Evolutionary conservation across 352 stramenopile genomes (phyloP), one percentile per base, ranked within the genome.

Genomic region (Globisporangium okanoganense): DNA sequence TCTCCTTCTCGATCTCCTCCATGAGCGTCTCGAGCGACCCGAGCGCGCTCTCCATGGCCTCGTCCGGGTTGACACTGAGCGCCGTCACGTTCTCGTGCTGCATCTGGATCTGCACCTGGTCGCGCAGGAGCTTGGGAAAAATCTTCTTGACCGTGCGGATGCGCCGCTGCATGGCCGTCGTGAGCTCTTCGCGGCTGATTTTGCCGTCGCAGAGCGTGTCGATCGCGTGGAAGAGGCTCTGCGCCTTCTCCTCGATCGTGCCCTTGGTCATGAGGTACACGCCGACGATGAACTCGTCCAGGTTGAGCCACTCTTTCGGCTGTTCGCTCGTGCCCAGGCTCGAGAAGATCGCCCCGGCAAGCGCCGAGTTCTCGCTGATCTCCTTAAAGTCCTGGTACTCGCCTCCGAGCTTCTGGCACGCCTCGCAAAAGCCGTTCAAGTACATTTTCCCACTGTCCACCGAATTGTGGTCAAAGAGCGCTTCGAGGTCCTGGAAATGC

Each of bases 181-280:
- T 86, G 5, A 94, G 69, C 53, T 94, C 82, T n/a, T 92, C 79
- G 16, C 79, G 79, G 45, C 78, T 90, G 41, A 94, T 90, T 64
- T 87, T 86, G 13, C 85, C 82, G 56, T 92, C 75, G 7, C 76
- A 70, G 1, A 57, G 71, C 31, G 73, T 75, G 58, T 94, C 86
- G 41, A 94, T 86, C 60, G 86, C 61, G 10, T 87, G 77, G 53
- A 94, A 94, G 18, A 94, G 69, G 27, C 62, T 90, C 44, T 85
- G 79, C 12, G 85, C 82, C 49, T 94, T 94, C 60, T 94, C 76
- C 61, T 90, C 82, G 6, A 90, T 80, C 1, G 82, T 87, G 29
- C 85, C 85, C 60, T 90, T 87, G 13, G 84, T 88, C 75, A 91
- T 90, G 35, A 94, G 56, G 63, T 94, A 91, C 27, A 92, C 78